Evolutionary conservation across 2,329 filamentous ascomycete species (phyloP).

Genomic region (Diplodia scrobiculata): DNA sequence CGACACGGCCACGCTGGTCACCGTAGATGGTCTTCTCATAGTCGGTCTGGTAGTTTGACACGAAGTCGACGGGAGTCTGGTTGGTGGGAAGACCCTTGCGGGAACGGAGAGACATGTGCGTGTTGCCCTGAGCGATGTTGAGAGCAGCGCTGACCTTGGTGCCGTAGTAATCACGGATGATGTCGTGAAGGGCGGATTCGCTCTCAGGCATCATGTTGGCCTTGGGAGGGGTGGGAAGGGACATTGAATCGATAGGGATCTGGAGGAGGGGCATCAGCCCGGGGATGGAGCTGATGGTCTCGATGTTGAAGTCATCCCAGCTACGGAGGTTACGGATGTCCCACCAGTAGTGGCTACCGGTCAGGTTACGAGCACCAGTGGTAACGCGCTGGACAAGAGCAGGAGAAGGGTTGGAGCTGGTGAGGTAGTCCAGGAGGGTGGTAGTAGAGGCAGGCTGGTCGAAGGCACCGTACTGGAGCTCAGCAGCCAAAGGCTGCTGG

Average conservation of each 20-base stretch:
- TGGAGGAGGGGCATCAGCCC: slow-evolving; percentile 71
- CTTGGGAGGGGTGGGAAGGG: slow-evolving; percentile 61
- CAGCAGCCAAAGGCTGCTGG: slow-evolving; percentile 48
- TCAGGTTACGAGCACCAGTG: slow-evolving; percentile 67
- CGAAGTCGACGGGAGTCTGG: slow-evolving; percentile 56
- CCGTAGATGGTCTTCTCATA: slow-evolving; percentile 53
- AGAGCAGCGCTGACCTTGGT: slow-evolving; percentile 86
- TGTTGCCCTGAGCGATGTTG: slow-evolving; percentile 69
- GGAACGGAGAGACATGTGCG: slow-evolving; percentile 58
- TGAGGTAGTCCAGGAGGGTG: slow-evolving; percentile 77
- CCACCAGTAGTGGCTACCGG: slow-evolving; percentile 86
- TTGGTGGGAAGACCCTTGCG: slow-evolving; percentile 55
- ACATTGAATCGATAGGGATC: slow-evolving; percentile 59
- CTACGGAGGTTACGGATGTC: slow-evolving; percentile 83
- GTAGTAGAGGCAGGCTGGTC: slow-evolving; percentile 54
- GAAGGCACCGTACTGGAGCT: slow-evolving; percentile 46
- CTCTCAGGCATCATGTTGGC: slow-evolving; percentile 71
- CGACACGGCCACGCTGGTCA: slow-evolving; percentile 61
- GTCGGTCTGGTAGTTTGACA: slow-evolving; percentile 63
- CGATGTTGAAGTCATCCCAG: slow-evolving; percentile 78
- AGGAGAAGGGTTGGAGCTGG: slow-evolving; percentile 75
- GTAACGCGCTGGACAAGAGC: slow-evolving; percentile 79
- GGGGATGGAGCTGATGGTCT: slow-evolving; percentile 71
- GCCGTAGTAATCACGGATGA: slow-evolving; percentile 77
- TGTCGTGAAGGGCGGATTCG: slow-evolving; percentile 71